Evolutionary conservation across 1,139 yeast genomes (phyloP), one percentile per base, ranked within the genome.

Genomic region (Citeromyces siamensis): DNA sequence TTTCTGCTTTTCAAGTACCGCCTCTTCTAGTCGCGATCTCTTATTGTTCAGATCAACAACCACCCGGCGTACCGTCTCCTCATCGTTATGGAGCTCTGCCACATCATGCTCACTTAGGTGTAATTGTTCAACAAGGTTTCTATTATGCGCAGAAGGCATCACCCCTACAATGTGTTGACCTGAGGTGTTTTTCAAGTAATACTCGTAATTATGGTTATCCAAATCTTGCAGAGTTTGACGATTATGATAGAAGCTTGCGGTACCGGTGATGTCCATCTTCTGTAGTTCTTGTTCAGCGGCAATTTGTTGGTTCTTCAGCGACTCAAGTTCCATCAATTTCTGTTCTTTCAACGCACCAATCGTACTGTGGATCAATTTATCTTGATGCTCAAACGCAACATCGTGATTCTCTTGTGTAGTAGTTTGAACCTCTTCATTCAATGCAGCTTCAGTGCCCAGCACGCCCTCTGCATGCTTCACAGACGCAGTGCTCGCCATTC

Each of bases 391-490:
- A 6, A 8, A 26, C 17, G 31, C 31, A 6, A 6, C 8, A 3
- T 26, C 10, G 23, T 20, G 23, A 20, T 20, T 20, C 23, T 20
- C 23, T n/a, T n/a, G n/a, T n/a, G n/a, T n/a, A n/a, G n/a, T 17
- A 26, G 17, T 26, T 8, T 26, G 5, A 6, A 12, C 31, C 12
- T 26, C 31, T 8, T n/a, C 8, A 4, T 26, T 17, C 12, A 26
- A 26, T 5, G 12, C 17, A 12, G 16, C 17, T 9, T 26, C 31
- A 26, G 12, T 9, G 31, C 17, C 6, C 12, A 26, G 31, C 9
- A 26, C 31, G 6, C 31, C 31, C 17, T 26, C 31, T 13, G 9
- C 31, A 26, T 26, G 31, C 31, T 26, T 6, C 4, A 26, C 31
- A 5, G 31, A 26, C 8, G 31, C 31, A 26, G 31, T 13, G 8